Percentiles rank a stretch among this genome's conserved stretches.
These are phyloP conservation scores for Euphorbia schlechtendalii DNA, from an alignment of 441 rosid genomes.

Conservation along the genomic window DNA sequence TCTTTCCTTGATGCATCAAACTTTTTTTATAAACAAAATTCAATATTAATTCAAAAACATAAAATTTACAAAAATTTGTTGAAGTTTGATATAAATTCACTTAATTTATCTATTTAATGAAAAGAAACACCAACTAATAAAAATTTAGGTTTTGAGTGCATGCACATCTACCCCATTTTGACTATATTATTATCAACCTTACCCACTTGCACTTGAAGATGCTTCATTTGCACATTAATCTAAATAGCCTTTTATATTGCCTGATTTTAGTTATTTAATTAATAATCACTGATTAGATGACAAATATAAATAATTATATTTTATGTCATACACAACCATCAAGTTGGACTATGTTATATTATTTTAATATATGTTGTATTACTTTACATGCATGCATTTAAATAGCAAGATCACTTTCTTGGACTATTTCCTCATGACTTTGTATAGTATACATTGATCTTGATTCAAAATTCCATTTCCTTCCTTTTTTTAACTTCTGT, in stretches of 20 bases:
- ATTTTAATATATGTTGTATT: not conserved
- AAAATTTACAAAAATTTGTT: too few species aligned
- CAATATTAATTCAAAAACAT: not conserved
- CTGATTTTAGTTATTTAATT: not conserved
- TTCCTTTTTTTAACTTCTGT: not conserved
- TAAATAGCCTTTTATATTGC: not conserved
- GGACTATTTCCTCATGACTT: not conserved
- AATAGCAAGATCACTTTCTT: not conserved
- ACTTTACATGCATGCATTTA: not conserved
- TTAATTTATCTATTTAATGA: not conserved
- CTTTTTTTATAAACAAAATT: not conserved
- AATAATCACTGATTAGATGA: not conserved
- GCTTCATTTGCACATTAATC: constrained; percentile 6
- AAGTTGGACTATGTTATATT: too few species aligned
- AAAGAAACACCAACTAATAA: constrained; percentile 13
- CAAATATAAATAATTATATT: not conserved
- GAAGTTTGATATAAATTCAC: too few species aligned
- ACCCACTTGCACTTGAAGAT: constrained; percentile 7
- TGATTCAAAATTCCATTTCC: too few species aligned
- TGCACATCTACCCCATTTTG: constrained; percentile 19
- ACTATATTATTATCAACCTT: constrained; percentile 11
- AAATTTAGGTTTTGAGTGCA: not conserved
- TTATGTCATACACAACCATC: constrained; percentile 1
- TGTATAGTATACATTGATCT: too few species aligned
- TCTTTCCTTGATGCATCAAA: constrained; percentile 2